Evolutionary conservation across 805 yeast species (phyloP).

Genomic region (Jamesozyma piceae): DNA sequence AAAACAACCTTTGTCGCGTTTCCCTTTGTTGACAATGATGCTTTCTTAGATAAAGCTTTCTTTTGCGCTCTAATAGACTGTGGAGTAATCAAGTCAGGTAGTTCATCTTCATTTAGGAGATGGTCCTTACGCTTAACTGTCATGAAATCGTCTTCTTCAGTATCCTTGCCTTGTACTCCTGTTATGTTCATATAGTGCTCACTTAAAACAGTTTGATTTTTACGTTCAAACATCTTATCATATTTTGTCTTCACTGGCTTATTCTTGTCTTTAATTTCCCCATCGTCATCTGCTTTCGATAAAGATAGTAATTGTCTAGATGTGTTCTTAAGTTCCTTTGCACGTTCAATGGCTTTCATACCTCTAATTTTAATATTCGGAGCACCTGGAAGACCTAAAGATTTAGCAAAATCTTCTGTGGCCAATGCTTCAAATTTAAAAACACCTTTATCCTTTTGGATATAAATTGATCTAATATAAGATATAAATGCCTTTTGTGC

Average conservation of each 20-base stretch:
- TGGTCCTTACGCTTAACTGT: slow-evolving; percentile 72
- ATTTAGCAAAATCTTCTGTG: slow-evolving; percentile 72
- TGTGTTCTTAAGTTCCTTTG: slow-evolving; percentile 70
- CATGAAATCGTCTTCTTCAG: slow-evolving; percentile 64
- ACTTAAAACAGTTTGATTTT: slow-evolving; percentile 84
- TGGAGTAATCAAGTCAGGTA: slow-evolving; percentile 52
- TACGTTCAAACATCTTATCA: slow-evolving; percentile 91
- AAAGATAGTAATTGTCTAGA: slow-evolving; percentile 60
- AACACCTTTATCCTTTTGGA: slow-evolving; percentile 81
- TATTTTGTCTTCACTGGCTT: slow-evolving; percentile 66
- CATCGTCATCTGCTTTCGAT: slow-evolving; percentile 52
- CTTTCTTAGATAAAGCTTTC: slow-evolving; percentile 80
- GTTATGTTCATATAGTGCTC: slow-evolving; percentile 79
- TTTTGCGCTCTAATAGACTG: slow-evolving; percentile 78
- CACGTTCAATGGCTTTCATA: slow-evolving; percentile 33
- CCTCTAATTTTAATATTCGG: slow-evolving; percentile 78
- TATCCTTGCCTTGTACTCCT: slow-evolving; percentile 38
- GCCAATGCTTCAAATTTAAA: slow-evolving; percentile 73
- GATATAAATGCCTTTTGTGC: slow-evolving; percentile 95
- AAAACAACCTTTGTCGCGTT: slow-evolving; percentile 71
- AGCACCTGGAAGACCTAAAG: slow-evolving; percentile 91
- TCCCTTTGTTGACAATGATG: slow-evolving; percentile 49
- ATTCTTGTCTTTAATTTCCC: slow-evolving; percentile 37
- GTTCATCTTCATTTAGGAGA: slow-evolving; percentile 50
- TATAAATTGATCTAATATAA: slow-evolving; percentile 71